These are phyloP conservation scores for Trichoderma polysporum DNA, from an alignment of 2,329 filamentous ascomycete species.

Conservation along the genomic window DNA sequence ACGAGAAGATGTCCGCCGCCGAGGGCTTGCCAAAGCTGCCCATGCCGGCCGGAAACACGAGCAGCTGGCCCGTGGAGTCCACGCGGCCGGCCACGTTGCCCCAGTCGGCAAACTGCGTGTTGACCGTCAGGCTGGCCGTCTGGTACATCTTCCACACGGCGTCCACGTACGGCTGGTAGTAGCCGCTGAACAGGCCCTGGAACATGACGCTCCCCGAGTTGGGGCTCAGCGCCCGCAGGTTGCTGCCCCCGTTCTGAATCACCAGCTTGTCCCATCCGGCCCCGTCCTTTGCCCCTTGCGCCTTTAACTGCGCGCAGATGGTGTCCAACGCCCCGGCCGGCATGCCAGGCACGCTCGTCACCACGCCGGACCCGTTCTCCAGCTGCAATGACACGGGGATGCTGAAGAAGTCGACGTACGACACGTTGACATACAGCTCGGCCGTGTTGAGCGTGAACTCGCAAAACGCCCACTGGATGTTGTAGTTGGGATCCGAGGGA, in stretches of 20 bases:
- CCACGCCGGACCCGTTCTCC: constrained; percentile 44
- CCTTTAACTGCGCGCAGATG: constrained; percentile 45
- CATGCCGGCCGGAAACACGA: constrained; percentile 42
- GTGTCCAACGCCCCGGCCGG: constrained; percentile 45
- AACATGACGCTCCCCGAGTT: constrained; percentile 49
- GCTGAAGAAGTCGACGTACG: constrained; percentile 73
- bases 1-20: constrained; percentile 52
- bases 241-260: constrained; percentile 40
- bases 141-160: constrained; percentile 53
- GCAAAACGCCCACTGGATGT: constrained; percentile 64
- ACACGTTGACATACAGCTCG: constrained; percentile 68
- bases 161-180: constrained; percentile 52
- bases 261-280: constrained; percentile 52
- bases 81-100: constrained; percentile 49
- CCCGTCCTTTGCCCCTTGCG: constrained; percentile 47
- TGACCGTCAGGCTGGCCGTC: constrained; percentile 45
- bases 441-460: constrained; percentile 65
- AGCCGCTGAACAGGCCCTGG: constrained; percentile 47
- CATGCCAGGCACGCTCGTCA: constrained; percentile 51
- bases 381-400: constrained; percentile 61
- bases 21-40: constrained; percentile 50
- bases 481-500: constrained; percentile 60
- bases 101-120: constrained; percentile 53
- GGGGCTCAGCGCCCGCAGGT: constrained; percentile 54
- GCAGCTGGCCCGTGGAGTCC: constrained; percentile 30